Percentiles rank a stretch among this genome's conserved stretches.
These are phyloP conservation scores for Basipetospora chlamydospora DNA, from an alignment of 2,329 filamentous ascomycete genomes.

Conservation along the genomic window DNA sequence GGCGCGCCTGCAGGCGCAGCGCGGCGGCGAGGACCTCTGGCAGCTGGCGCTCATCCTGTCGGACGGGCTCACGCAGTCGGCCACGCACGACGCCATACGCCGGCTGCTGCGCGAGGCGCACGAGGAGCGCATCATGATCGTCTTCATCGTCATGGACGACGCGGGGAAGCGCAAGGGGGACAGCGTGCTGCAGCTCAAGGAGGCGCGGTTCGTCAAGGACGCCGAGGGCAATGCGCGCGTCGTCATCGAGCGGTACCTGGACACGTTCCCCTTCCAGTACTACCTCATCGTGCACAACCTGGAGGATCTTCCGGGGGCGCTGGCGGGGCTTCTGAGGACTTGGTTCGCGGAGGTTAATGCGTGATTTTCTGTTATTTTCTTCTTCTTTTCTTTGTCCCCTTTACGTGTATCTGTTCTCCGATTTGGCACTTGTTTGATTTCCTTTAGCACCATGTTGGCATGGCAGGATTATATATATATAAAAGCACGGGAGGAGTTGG, in stretches of 20 bases:
- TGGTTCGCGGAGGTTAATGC: constrained; percentile 73
- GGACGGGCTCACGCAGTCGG: constrained; percentile 76
- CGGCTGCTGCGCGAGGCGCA: constrained; percentile 73
- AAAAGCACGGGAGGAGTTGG: no score
- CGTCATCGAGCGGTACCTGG: constrained; percentile 79
- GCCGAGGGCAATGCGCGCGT: constrained; percentile 47
- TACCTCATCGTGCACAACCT: constrained; percentile 91
- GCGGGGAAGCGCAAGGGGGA: constrained; percentile 24
- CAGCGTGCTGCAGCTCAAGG: constrained; percentile 76
- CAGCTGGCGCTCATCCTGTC: constrained; percentile 87
- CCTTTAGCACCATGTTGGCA: neutral
- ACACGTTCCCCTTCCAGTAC: constrained; percentile 93
- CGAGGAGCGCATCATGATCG: constrained; percentile 92
- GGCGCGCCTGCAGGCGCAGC: constrained; percentile 46
- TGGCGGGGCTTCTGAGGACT: constrained; percentile 78
- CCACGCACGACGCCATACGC: constrained; percentile 68
- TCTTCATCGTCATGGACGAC: constrained; percentile 90
- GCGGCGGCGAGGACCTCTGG: constrained; percentile 59
- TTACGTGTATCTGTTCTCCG: neutral
- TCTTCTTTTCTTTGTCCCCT: neutral
- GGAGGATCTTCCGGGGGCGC: constrained; percentile 73
- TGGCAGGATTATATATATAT: neutral
- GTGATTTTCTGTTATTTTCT: constrained; percentile 9
- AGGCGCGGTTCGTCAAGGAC: constrained; percentile 67
- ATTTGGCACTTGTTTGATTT: no score